phyloP scores from a whole-genome alignment of 208 protist species.

The Leishmania guyanensis region DNA sequence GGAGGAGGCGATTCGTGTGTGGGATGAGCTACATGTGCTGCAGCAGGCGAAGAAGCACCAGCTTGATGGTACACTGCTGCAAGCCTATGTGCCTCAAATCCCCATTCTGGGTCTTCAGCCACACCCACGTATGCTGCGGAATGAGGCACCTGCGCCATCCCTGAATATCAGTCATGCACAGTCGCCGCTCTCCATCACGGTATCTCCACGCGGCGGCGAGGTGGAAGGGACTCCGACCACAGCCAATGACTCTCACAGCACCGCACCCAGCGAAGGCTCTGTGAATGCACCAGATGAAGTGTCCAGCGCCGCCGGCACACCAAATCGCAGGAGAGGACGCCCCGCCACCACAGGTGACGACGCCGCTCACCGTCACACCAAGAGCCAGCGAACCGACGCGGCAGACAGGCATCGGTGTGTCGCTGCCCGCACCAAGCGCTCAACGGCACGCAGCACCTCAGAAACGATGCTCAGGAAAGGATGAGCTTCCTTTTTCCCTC shows the following conservation, averaged over 20 bases:
- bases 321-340: constrained; percentile 19
- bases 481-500: not conserved
- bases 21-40: constrained; percentile 20
- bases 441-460: constrained; percentile 2
- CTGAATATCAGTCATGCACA: not conserved
- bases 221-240: not conserved
- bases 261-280: not conserved
- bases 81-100: not conserved
- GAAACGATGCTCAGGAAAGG: not conserved
- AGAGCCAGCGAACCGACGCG: not conserved
- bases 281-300: not conserved
- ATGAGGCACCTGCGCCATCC: not conserved
- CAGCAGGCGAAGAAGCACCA: not conserved
- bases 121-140: not conserved
- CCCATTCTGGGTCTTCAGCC: not conserved
- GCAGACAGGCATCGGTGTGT: not conserved
- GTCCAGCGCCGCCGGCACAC: not conserved
- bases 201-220: constrained; percentile 6
- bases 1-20: constrained; percentile 37
- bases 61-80: not conserved
- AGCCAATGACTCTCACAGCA: not conserved
- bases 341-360: not conserved
- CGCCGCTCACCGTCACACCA: not conserved
- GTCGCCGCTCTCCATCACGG: constrained; percentile 6
- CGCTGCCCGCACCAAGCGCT: not conserved